Evolutionary conservation across 805 yeast species (phyloP), one percentile per base, ranked within the genome.

Genomic region (Starmerella davenportii): DNA sequence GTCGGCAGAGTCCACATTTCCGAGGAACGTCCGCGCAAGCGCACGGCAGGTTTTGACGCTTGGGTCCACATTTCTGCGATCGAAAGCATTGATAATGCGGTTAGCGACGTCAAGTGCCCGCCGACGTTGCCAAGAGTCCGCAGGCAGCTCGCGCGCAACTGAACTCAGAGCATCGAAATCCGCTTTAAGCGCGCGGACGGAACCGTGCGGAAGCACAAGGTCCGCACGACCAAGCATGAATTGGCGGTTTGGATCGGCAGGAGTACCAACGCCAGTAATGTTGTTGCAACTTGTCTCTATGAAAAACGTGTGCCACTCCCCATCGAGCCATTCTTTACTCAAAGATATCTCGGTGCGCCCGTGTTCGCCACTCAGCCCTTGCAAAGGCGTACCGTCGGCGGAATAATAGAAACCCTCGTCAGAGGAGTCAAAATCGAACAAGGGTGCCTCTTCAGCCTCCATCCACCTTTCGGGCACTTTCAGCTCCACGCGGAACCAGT

Each of bases 261-360:
- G 80, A 31, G 62, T 56, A 33, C 79, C 77, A 45, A 73, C 70
- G 11, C 94, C 94, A 56, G 79, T 81, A 90, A 87, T 87, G 15
- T 93, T 92, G 60, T 87, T 90, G 55, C 95, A 87, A 11, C 90
- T 79, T 53, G 82, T 75, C 56, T 87, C 98, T 39, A 90, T 61
- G 56, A 79, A 90, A 49, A 85, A 81, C 2, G 56, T 55, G 53
- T 78, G 79, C 48, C 70, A 66, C 11, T 65, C 59, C 4, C 70
- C 62, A 38, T 60, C 66, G 66, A 76, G 70, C 45, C 50, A 46
- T 5, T 57, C 55, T 7, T 63, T 55, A 1, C 92, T 90, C 32
- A 84, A 50, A 17, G 65, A 67, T 61, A 77, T 81, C 43, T 79
- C 78, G 11, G 70, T 70, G 48, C 98, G 69, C 37, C 51, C 53